Evolutionary conservation across 371 early-diverging fungal species (phyloP), one percentile per base, ranked within the genome.

Genomic region (Fennellomyces sp.): DNA sequence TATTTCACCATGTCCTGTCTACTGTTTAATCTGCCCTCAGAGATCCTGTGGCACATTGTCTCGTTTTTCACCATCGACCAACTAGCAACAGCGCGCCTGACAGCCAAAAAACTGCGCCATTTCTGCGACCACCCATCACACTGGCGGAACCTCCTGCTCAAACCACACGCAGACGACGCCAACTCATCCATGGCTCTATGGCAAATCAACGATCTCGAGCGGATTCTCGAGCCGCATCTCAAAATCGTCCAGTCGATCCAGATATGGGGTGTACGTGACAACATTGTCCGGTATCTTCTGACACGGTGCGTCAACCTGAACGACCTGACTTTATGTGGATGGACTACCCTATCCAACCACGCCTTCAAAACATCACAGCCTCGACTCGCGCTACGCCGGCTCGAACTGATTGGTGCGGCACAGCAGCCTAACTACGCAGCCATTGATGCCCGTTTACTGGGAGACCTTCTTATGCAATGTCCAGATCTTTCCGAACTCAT

Each of bases 251-350:
- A 57, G 26, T 61, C 60, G 7, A 54, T 71, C 31, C 31, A 64
- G 35, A 71, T 77, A 11, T 68, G 69, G 65, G 72, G 74, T 17
- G 74, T 73, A 1, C 74, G 74, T 52, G 77, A 77, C 57, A 64
- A 51, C 58, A 64, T 77, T 50, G 61, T 73, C 12, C 65, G 61
- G 8, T 77, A 65, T 25, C 49, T 77, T n/a, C 39, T 73, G 5
- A 13, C 48, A 5, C 38, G 65, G 27, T 77, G 77, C 45, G 21
- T 21, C 5, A 13, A 61, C 0, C 54, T 73, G 10, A 21, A 63
- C 49, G 65, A 63, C 19, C 41, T 77, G 7, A 68, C 73, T 2
- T 13, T 73, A 0, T 70, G 57, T 19, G 74, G 77, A 7, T 73
- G 77, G 74, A 54, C 61, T 1, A 73, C 74, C 0, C 55, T 77